Conservation (phyloP, 2,329 filamentous ascomycete genomes). For the Ophiostoma ips region DNA sequence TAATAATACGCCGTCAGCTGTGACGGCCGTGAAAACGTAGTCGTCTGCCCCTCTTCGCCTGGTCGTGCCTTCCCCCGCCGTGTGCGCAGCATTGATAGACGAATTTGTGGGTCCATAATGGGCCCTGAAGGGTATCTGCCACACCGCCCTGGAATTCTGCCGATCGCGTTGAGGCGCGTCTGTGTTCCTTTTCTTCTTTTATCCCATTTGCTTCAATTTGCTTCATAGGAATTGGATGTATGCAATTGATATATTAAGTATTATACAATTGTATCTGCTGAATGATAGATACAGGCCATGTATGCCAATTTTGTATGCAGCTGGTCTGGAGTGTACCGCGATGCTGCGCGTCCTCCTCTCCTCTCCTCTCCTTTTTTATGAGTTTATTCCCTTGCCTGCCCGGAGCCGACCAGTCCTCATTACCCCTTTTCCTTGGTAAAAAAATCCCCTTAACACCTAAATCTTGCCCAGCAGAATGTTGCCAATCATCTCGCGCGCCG, state of each 20-base stretch:
- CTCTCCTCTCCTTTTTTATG: background rate
- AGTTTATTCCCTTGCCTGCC: background rate
- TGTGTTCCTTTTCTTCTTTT: background rate
- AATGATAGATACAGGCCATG: background rate
- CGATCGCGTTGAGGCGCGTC: too few relatives aligned
- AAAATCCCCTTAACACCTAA: conserved; percentile 20
- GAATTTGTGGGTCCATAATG: background rate
- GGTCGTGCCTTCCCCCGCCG: conserved; percentile 8
- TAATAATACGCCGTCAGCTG: background rate
- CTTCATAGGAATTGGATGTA: too few relatives aligned
- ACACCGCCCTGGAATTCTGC: background rate
- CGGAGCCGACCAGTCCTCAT: too few relatives aligned
- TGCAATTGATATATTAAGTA: background rate
- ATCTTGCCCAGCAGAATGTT: conserved; percentile 63
- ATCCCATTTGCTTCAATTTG: background rate
- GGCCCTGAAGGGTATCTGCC: background rate
- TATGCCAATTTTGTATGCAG: background rate
- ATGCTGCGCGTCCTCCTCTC: background rate
- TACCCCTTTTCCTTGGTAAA: background rate
- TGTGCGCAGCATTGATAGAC: background rate
- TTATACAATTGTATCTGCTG: background rate
- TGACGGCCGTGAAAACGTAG: conserved; percentile 2
- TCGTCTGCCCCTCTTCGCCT: conserved; percentile 8
- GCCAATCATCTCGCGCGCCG: conserved; percentile 59
- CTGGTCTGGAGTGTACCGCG: background rate